Percentiles rank a stretch among this genome's conserved stretches.
These are phyloP conservation scores for Thoreauomyces humboldtii DNA, from an alignment of 192 early-diverging fungal species.

Conservation along the genomic window DNA sequence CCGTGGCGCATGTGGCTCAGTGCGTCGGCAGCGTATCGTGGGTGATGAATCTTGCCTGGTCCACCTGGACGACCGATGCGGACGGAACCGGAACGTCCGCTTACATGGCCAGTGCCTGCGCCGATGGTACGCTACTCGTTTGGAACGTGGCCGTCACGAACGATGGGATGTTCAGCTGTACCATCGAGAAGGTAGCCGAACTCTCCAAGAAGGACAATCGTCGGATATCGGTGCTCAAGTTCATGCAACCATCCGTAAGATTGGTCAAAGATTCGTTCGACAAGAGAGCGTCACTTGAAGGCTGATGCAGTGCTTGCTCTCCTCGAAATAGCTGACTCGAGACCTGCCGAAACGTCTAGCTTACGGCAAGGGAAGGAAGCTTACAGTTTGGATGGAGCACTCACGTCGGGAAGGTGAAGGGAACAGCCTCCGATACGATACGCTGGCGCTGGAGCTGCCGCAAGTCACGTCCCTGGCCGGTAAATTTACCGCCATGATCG, in stretches of 20 bases:
- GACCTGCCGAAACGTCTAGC: no score
- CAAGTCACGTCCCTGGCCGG: no score
- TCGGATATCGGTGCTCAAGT: neutral
- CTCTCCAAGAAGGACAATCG: neutral
- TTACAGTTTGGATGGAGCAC: no score
- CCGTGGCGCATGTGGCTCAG: neutral
- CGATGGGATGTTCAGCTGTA: neutral
- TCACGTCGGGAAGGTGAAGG: no score
- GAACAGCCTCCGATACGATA: no score
- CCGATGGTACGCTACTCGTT: conserved; percentile 15
- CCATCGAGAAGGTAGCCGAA: neutral
- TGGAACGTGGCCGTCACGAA: conserved; percentile 1
- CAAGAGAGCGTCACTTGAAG: no score
- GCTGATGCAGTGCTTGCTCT: no score
- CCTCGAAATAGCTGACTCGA: no score
- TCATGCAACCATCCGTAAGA: neutral
- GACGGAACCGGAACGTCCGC: neutral
- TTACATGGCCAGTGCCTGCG: conserved; percentile 11
- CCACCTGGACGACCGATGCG: neutral
- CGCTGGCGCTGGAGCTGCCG: no score
- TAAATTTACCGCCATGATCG: no score
- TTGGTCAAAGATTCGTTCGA: no score
- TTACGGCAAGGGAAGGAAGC: no score
- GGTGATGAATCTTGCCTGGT: conserved; percentile 14
- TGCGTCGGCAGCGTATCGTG: neutral